Conservation (phyloP, 2,329 filamentous ascomycete genomes). For the Hypoxylon sp. region DNA sequence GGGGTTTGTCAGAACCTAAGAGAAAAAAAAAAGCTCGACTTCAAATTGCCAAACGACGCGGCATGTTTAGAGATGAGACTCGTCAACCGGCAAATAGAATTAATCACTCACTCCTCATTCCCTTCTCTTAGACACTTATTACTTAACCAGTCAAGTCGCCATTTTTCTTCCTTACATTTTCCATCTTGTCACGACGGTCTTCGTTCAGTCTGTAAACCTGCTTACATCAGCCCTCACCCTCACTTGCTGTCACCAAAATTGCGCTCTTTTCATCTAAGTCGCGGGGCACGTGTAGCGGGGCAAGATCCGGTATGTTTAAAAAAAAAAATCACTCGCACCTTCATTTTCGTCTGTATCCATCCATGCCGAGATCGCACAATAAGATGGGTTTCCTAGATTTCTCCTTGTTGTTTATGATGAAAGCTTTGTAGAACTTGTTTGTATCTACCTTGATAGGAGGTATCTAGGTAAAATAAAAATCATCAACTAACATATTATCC, state of each 20-base stretch:
- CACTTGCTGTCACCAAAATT: not conserved
- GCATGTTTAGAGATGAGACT: constrained; percentile 26
- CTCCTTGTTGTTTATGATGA: no score
- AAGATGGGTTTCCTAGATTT: not conserved
- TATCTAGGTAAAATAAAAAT: no score
- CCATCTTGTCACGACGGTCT: not conserved
- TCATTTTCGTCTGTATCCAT: constrained; percentile 13
- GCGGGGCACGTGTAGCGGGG: constrained; percentile 36
- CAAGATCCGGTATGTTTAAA: constrained; percentile 24
- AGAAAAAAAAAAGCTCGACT: constrained; percentile 15
- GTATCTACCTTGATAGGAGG: no score
- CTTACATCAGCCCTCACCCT: constrained; percentile 4
- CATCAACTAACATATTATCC: not conserved
- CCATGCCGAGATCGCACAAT: not conserved
- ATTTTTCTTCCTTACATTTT: not conserved
- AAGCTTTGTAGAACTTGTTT: no score
- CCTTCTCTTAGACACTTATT: constrained; percentile 21
- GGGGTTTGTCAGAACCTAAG: constrained; percentile 16
- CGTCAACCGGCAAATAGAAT: constrained; percentile 25
- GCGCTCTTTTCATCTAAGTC: constrained; percentile 26
- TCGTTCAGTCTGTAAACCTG: not conserved
- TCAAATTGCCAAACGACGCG: constrained; percentile 6
- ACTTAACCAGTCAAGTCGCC: not conserved
- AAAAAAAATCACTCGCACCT: constrained; percentile 22
- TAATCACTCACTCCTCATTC: constrained; percentile 34